Base-by-base conservation (phyloP, 2,329 filamentous ascomycete genomes). In the Botryosphaeria dothidea region DNA sequence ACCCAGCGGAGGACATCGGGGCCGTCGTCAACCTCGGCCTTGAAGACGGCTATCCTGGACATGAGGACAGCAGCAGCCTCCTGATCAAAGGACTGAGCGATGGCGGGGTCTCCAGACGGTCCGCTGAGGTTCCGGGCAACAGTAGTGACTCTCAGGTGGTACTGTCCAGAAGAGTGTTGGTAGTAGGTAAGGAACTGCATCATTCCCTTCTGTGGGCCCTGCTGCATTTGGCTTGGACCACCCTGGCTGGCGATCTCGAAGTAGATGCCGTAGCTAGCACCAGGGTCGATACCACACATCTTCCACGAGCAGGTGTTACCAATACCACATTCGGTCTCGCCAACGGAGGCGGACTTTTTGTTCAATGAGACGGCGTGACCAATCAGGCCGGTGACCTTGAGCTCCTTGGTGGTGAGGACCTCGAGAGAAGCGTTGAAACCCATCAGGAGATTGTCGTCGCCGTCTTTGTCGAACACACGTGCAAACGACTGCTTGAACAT, bases 401-500 rank as follows among this genome's bases (percentile, higher is more conserved):
- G 85, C 76, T 99, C 95, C 81, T 98, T 99, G 15, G 95, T 98
- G 0, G 95, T 99, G 41, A 99, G 82, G 17, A 98, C 94, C 78
- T 99, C 95, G 13, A 99, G 84, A 11, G 93, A 93, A 34, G 93
- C 95, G 74, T 99, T 99, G 83, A 99, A 99, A 49, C 93, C 95
- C 95, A 99, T 99, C 9, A 96, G 81, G 15, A 99, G 85, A 75
- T 97, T 97, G 70, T 97, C 95, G 66, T 96, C 90, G 1, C 86
- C 92, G 74, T 99, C 95, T 79, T 97, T 97, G 77, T 99, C 95
- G 74, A 99, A 99, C 19, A 99, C 89, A 66, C 96, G 90, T 60
- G 96, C 90, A 74, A 99, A 99, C 0, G 95, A 98, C 77, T 99
- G 95, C 82, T 95, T 97, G 84, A 98, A 99, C 90, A 99, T 97